Conservation (phyloP, 2,329 filamentous ascomycete genomes). For the Talaromyces funiculosus region DNA sequence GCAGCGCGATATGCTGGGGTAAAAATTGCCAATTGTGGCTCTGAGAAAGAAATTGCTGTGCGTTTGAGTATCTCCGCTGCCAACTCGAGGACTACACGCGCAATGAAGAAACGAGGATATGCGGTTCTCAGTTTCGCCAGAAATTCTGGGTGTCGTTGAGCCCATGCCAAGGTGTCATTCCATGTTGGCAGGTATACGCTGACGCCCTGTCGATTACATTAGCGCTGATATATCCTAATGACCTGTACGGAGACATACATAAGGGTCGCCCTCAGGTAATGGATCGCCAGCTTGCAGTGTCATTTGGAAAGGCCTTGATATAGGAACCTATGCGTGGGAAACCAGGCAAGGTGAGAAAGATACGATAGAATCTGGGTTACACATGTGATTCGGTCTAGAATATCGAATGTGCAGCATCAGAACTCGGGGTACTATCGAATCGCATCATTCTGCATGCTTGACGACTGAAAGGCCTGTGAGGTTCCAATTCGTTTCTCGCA, state of each 20-base stretch:
- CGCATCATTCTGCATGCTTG: not conserved
- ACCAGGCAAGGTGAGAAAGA: not conserved
- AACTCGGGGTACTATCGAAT: not conserved
- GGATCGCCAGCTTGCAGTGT: not conserved
- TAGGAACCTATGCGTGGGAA: not conserved
- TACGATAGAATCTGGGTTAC: not conserved
- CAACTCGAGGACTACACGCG: not conserved
- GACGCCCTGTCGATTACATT: not conserved
- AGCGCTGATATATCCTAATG: not conserved
- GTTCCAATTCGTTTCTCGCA: not conserved
- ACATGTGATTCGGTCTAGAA: not conserved
- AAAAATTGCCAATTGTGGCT: not conserved
- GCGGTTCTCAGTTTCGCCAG: constrained; percentile 4
- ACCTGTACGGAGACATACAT: not conserved
- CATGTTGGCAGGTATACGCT: constrained; percentile 8
- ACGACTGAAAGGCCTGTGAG: not conserved
- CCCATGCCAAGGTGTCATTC: constrained; percentile 5
- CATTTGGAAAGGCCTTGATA: not conserved
- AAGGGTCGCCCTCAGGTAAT: not conserved
- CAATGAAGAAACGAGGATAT: constrained; percentile 9
- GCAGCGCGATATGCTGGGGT: constrained; percentile 4
- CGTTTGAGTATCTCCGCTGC: not conserved
- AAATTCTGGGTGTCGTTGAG: constrained; percentile 4
- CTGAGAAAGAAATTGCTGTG: not conserved
- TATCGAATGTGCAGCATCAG: not conserved